Percentiles rank a stretch among this genome's conserved stretches.
These are phyloP conservation scores for Gaillardinia entomophila DNA, from an alignment of 805 yeast species.

Conservation along the genomic window DNA sequence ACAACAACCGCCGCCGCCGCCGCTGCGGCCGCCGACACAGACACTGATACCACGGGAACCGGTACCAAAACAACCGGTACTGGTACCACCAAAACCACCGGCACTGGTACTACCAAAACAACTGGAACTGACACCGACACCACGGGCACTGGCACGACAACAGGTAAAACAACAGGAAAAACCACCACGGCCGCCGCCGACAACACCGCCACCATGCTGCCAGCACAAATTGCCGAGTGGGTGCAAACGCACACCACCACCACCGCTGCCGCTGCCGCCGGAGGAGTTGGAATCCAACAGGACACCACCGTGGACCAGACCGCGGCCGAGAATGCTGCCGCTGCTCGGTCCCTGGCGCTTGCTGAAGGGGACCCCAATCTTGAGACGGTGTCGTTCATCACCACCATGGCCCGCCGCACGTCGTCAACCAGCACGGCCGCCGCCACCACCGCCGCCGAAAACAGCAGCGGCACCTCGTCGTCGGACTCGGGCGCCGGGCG, in stretches of 20 bases:
- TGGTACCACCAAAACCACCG: conserved; percentile 5
- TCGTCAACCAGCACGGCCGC: conserved; percentile 3
- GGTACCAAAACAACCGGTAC: conserved; percentile 6
- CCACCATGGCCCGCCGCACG: conserved; percentile 23
- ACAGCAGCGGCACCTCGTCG: neutral
- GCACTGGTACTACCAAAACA: conserved; percentile 6
- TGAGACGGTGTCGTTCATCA: conserved; percentile 19
- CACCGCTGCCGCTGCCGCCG: conserved; percentile 9
- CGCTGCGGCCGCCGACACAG: conserved; percentile 6
- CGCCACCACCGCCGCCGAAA: conserved; percentile 2
- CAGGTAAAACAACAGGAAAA: no score
- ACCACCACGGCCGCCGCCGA: conserved; percentile 8
- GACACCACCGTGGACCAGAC: neutral
- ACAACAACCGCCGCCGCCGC: conserved; percentile 8
- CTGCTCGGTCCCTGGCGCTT: neutral
- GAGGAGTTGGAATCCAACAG: neutral
- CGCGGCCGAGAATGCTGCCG: neutral
- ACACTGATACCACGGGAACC: conserved; percentile 1
- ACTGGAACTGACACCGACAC: conserved; percentile 7
- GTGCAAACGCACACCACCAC: conserved; percentile 7
- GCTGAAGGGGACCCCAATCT: conserved; percentile 16
- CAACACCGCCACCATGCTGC: conserved; percentile 10
- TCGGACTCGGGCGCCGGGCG: neutral
- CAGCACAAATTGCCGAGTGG: conserved; percentile 8
- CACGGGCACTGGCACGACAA: conserved; percentile 7